These are phyloP conservation scores for Oryza meridionalis DNA, from an alignment of 176 grass and related monocot genomes.

Conservation along the genomic window DNA sequence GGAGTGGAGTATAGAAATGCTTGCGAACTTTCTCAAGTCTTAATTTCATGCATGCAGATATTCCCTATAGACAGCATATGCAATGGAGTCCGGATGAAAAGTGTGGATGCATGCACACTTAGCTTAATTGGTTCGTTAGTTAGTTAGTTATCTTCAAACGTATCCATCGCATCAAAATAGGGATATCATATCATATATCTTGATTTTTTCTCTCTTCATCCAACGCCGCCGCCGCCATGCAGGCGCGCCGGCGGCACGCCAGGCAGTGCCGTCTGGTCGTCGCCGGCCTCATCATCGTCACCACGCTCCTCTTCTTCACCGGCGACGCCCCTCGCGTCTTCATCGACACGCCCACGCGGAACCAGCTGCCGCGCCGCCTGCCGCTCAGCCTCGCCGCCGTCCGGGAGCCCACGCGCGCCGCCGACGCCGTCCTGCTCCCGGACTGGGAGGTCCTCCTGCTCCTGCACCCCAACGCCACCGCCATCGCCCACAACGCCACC, in stretches of 20 bases:
- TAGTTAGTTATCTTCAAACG: too few species aligned
- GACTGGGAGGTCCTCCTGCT: constrained; percentile 72
- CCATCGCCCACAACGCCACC: not conserved
- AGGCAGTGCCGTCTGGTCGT: not conserved
- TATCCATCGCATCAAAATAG: not conserved
- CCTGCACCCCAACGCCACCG: constrained; percentile 14
- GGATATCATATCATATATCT: not conserved
- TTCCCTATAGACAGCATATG: too few species aligned
- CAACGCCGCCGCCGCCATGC: not conserved
- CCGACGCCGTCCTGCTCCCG: constrained; percentile 54
- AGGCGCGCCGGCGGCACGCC: constrained; percentile 33
- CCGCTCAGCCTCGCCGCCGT: constrained; percentile 18
- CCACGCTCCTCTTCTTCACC: constrained; percentile 13
- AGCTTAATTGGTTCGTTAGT: too few species aligned
- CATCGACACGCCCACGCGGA: not conserved
- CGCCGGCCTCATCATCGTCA: not conserved
- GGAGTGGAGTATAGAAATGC: too few species aligned
- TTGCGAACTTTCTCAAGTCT: too few species aligned
- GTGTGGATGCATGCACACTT: too few species aligned
- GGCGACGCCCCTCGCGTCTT: not conserved
- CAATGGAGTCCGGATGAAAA: too few species aligned
- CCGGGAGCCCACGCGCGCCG: not conserved
- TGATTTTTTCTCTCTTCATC: not conserved
- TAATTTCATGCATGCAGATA: too few species aligned
- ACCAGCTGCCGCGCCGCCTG: constrained; percentile 4